Percentiles rank a stretch among this genome's conserved stretches.
Conservation (phyloP, 768 basidiomycete species). For the Mycena olivaceomarginata region DNA sequence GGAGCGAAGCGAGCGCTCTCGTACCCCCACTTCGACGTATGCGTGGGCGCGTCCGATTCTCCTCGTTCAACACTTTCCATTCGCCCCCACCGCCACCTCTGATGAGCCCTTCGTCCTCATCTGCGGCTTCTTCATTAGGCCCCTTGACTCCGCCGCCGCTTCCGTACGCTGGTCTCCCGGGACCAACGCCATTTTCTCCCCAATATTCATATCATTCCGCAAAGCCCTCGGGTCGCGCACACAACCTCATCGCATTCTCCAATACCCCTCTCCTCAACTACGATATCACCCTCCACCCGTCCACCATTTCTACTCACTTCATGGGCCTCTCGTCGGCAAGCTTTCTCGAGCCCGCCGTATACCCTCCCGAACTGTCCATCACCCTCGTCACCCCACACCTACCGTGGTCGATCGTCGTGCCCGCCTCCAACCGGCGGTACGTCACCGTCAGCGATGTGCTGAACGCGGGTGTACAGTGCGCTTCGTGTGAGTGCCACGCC, state of each 20-base stretch:
- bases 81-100: slow-evolving; percentile 28
- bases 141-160: slow-evolving; percentile 6
- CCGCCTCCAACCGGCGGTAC: slow-evolving; percentile 12
- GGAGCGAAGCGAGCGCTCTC: neutral
- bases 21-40: neutral
- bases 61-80: slow-evolving; percentile 24
- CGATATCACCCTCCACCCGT: slow-evolving; percentile 22
- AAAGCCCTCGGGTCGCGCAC: neutral
- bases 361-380: slow-evolving; percentile 17
- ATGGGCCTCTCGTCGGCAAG: slow-evolving; percentile 17
- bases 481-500: slow-evolving; percentile 18
- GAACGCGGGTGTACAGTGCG: neutral
- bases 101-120: slow-evolving; percentile 15
- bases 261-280: slow-evolving; percentile 15
- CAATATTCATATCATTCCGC: neutral
- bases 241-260: slow-evolving; percentile 18
- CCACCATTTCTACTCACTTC: slow-evolving; percentile 6
- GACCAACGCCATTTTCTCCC: slow-evolving; percentile 17
- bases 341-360: slow-evolving; percentile 24
- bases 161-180: neutral
- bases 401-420: slow-evolving; percentile 26
- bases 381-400: slow-evolving; percentile 29
- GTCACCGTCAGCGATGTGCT: slow-evolving; percentile 33
- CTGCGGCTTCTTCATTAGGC: neutral
- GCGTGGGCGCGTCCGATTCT: slow-evolving; percentile 26